phyloP scores from a whole-genome alignment of 306 rosid species.

The Canavalia ensiformis region DNA sequence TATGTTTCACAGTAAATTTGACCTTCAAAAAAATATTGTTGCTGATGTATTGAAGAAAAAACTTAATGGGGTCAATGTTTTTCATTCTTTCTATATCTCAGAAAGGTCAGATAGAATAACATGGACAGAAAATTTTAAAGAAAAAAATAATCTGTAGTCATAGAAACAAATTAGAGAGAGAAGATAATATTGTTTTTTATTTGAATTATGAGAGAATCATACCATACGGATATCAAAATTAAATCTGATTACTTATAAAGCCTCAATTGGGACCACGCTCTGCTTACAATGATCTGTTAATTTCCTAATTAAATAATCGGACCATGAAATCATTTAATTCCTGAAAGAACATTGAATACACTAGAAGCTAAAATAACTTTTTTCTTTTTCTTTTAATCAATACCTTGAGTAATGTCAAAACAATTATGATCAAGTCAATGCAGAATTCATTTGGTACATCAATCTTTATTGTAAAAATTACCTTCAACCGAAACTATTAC shows the following conservation, averaged over 20 bases:
- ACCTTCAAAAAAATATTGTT: too few species aligned
- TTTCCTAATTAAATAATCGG: conserved; percentile 22
- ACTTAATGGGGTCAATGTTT: too few species aligned
- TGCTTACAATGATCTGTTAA: background rate
- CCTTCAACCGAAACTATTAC: background rate
- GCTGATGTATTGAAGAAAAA: too few species aligned
- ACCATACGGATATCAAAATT: background rate
- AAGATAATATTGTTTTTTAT: too few species aligned
- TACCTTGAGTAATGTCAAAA: background rate
- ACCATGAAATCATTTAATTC: conserved; percentile 12
- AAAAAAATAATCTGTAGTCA: too few species aligned
- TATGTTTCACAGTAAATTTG: too few species aligned
- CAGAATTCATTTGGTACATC: background rate
- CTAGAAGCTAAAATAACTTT: background rate
- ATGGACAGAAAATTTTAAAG: too few species aligned
- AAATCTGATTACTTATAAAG: background rate
- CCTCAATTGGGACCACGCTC: conserved; percentile 3
- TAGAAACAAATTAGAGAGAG: too few species aligned
- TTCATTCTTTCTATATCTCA: too few species aligned
- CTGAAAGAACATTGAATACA: conserved; percentile 1
- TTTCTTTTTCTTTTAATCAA: background rate
- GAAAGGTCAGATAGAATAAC: too few species aligned
- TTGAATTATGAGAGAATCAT: background rate
- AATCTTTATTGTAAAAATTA: background rate
- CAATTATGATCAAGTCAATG: background rate